phyloP scores from a whole-genome alignment of 257 asterid species.

The Orobanche coerulescens region DNA sequence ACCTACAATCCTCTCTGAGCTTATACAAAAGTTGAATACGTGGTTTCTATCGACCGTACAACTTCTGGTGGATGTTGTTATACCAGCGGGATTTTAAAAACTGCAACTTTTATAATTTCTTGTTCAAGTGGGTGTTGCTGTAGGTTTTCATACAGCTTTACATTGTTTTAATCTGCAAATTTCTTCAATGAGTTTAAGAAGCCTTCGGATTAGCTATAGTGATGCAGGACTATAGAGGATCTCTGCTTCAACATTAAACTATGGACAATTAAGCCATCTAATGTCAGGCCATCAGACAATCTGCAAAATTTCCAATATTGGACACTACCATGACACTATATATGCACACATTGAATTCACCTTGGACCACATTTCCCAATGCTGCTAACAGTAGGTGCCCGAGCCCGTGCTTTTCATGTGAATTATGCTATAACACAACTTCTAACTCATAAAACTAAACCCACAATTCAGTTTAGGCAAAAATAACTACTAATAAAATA shows the following conservation, averaged over 20 bases:
- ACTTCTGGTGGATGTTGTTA: too few species aligned
- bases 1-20: too few species aligned
- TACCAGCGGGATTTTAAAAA: too few species aligned
- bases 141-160: not conserved
- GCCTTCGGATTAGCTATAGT: not conserved
- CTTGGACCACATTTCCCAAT: not conserved
- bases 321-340: not conserved
- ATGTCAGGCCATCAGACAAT: not conserved
- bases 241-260: not conserved
- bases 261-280: not conserved
- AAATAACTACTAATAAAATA: not conserved
- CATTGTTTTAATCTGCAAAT: not conserved
- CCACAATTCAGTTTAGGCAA: constrained; percentile 13
- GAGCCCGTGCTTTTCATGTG: not conserved
- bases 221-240: constrained; percentile 7
- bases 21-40: too few species aligned
- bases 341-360: not conserved
- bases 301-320: not conserved
- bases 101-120: too few species aligned
- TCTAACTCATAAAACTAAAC: constrained; percentile 8
- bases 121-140: not conserved
- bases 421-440: not conserved
- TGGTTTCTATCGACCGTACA: too few species aligned
- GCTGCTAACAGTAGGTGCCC: not conserved
- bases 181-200: not conserved